Base-by-base conservation (phyloP, 2,329 filamentous ascomycete species). In the Hypoxylon sp. region DNA sequence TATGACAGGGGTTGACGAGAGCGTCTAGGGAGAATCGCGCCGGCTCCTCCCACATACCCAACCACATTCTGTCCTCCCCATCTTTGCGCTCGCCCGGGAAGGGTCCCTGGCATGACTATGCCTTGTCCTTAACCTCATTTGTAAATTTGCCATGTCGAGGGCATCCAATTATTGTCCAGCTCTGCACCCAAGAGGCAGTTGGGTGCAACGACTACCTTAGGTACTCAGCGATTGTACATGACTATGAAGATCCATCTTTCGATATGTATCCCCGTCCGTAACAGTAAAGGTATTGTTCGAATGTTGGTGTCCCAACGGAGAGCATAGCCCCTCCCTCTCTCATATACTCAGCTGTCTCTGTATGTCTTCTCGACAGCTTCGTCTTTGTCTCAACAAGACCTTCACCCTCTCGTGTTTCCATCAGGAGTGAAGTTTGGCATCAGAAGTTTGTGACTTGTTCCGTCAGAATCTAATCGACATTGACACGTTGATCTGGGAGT, bases 1-100 rank as follows among this genome's bases (percentile, higher is more conserved):
- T 61, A 58, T 71, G 62, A 70, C 76, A 66, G 56, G 71, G 73
- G 71, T 71, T 46, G 41, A 64, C 60, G 57, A 71, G 67, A 65
- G 67, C 64, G 70, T 69, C 64, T 67, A 66, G 57, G 64, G 57
- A 70, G 51, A 61, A 52, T 72, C 66, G 73, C 72, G 71, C 72
- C 74, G 71, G 69, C 68, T 69, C 53, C 54, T 71, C 59, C 49
- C 61, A 62, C 56, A 55, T 57, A 47, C 41, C 73, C 74, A 75
- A 75, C 71, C 72, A 73, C 59, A 64, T 51, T 52, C 44, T 51
- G 59, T 59, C 64, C 64, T 68, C 63, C 53, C 70, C 68, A 56
- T 68, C 66, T 68, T 68, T 68, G 68, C 64, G 69, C 72, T 68
- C 62, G 59, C 66, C 59, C 62, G 61, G 60, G 61, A 65, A 68